Evolutionary conservation across 2,329 filamentous ascomycete genomes (phyloP), one percentile per base, ranked within the genome.

Genomic region (Pseudocercospora fijiensis): DNA sequence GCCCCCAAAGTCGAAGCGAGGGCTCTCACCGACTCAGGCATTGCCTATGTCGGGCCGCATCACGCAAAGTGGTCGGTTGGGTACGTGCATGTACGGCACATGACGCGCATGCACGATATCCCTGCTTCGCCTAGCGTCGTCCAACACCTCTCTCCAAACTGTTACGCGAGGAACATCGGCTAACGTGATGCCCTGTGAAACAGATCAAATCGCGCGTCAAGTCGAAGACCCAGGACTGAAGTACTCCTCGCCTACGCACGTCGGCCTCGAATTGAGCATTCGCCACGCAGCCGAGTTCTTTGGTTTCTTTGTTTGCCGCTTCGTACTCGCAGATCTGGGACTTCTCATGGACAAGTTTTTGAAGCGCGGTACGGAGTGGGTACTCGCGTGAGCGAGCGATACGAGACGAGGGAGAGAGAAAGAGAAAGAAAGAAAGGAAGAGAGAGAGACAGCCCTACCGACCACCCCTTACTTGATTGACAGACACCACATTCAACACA

Each of bases 271-370:
- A 78, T 85, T 99, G 45, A 95, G 92, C 75, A 92, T 92, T 37
- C 87, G 94, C 45, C 94, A 97, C 76, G 95, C 94, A 7, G 91
- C 94, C 33, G 95, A 99, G 78, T 99, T 99, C 78, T 99, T 99
- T 76, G 93, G 90, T 16, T 97, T 99, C 78, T 98, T 95, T 76
- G 85, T 99, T 27, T 97, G 94, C 78, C 89, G 95, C 18, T 99
- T 99, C 76, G 92, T 93, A n/a, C 81, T 99, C 65, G 84, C 88
- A 3, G 95, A 99, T 76, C 80, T 99, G 65, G 85, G 88, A 43
- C 77, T 95, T 75, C 83, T 99, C 80, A 82, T 99, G 70, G 95
- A 99, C 77, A 99, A 98, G 76, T 98, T 95, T 74, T 89, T 99
- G 76, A 99, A 99, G 83, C 87, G 93, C 69, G 93, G 94, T 24